Conservation (phyloP, 768 basidiomycete species). For the Lentinus brumalis region DNA sequence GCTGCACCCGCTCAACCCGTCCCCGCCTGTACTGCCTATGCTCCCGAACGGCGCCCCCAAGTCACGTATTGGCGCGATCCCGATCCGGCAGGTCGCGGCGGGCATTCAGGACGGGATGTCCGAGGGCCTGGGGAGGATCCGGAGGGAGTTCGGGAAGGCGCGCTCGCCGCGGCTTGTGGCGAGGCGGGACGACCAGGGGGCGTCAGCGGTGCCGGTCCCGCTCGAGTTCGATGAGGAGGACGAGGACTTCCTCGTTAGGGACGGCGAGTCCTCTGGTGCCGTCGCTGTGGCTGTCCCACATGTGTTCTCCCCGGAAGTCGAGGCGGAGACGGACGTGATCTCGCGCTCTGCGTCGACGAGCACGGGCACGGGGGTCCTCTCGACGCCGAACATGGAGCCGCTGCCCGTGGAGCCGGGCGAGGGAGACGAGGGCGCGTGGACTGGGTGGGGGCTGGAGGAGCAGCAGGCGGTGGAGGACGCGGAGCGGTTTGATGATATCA, state of each 20-base stretch:
- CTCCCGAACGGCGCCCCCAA: conserved; percentile 71
- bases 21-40: conserved; percentile 65
- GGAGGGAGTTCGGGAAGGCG: conserved; percentile 56
- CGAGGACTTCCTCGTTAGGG: conserved; percentile 50
- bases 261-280: not conserved
- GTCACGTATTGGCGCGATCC: conserved; percentile 48
- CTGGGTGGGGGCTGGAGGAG: conserved; percentile 35
- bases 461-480: conserved; percentile 35
- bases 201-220: conserved; percentile 39
- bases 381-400: conserved; percentile 38
- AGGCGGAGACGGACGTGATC: conserved; percentile 15
- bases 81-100: conserved; percentile 54
- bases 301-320: not conserved
- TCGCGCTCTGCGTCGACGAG: conserved; percentile 27
- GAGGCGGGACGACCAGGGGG: conserved; percentile 25
- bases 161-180: conserved; percentile 45
- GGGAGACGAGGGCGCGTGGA: conserved; percentile 24
- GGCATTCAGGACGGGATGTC: conserved; percentile 57
- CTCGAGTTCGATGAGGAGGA: conserved; percentile 71
- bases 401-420: conserved; percentile 22
- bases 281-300: not conserved
- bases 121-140: conserved; percentile 60
- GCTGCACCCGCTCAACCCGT: conserved; percentile 49
- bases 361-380: conserved; percentile 33
- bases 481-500: conserved; percentile 40